Conservation (phyloP, 768 basidiomycete species). For the Cystobasidiopsis lactophilus region DNA sequence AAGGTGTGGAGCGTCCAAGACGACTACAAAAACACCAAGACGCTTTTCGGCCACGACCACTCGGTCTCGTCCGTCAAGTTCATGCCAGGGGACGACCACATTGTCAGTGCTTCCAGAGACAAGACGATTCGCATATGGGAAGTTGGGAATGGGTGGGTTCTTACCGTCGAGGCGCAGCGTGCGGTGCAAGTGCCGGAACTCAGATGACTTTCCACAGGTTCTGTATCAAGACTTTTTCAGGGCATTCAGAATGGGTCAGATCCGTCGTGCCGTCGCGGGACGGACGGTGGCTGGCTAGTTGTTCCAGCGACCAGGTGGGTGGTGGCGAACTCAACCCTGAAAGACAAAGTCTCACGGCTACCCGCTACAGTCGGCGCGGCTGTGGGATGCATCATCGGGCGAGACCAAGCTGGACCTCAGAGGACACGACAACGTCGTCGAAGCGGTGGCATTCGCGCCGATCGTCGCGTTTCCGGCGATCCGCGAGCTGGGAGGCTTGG, state of each 20-base stretch:
- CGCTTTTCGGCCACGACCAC: conserved; percentile 75
- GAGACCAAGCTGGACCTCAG: conserved; percentile 61
- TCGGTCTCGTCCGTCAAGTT: conserved; percentile 69
- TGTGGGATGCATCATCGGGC: conserved; percentile 51
- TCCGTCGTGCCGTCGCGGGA: conserved; percentile 34
- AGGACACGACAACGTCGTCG: conserved; percentile 71
- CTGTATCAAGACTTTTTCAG: conserved; percentile 48
- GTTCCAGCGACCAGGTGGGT: conserved; percentile 67
- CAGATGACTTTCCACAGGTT: conserved; percentile 31
- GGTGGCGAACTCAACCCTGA: neutral
- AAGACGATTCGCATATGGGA: conserved; percentile 69
- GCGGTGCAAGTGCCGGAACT: too few species aligned
- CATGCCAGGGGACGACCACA: conserved; percentile 56
- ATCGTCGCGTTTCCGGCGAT: conserved; percentile 50
- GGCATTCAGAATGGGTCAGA: conserved; percentile 74
- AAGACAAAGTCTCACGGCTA: neutral
- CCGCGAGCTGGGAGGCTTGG: conserved; percentile 51
- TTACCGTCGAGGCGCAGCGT: neutral
- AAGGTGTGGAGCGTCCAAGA: conserved; percentile 79
- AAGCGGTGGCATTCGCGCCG: conserved; percentile 61
- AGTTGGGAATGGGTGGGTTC: conserved; percentile 54
- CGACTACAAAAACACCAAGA: conserved; percentile 73
- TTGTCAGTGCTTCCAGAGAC: conserved; percentile 73
- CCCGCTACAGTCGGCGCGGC: conserved; percentile 41
- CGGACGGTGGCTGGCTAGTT: conserved; percentile 50